Evolutionary conservation across 2,329 filamentous ascomycete genomes (phyloP).

Genomic region (Anisogramma anomala): DNA sequence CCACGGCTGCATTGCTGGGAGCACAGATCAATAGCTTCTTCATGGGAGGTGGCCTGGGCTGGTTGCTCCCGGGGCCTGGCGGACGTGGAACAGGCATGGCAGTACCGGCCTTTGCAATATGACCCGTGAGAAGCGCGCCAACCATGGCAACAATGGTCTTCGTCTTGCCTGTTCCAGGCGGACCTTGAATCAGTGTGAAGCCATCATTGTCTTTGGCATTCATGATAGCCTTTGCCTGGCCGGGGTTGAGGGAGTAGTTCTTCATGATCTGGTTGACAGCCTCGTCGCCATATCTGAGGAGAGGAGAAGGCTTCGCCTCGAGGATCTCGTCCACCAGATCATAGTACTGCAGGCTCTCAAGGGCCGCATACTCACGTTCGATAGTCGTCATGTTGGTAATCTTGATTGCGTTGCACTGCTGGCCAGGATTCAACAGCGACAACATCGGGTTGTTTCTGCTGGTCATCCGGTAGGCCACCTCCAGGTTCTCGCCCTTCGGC

Average conservation of each 20-base stretch:
- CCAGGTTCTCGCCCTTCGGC: constrained; percentile 68
- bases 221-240: constrained; percentile 82
- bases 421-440: constrained; percentile 54
- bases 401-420: constrained; percentile 62
- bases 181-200: constrained; percentile 91
- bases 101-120: constrained; percentile 29
- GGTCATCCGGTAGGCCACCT: constrained; percentile 77
- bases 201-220: constrained; percentile 92
- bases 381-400: constrained; percentile 89
- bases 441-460: constrained; percentile 51
- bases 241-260: constrained; percentile 75
- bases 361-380: constrained; percentile 85
- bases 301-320: constrained; percentile 76
- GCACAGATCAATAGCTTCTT: constrained; percentile 95
- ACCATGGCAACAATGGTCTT: constrained; percentile 98
- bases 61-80: constrained; percentile 25
- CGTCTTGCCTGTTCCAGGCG: constrained; percentile 93
- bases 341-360: constrained; percentile 87
- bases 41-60: constrained; percentile 22
- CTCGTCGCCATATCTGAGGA: constrained; percentile 68
- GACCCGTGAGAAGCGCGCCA: constrained; percentile 64
- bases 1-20: constrained; percentile 96
- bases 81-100: constrained; percentile 36
- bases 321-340: constrained; percentile 86
- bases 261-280: constrained; percentile 56